Evolutionary conservation across 1,284 basidiomycete genomes (phyloP).

Genomic region (Malassezia arunalokei): DNA sequence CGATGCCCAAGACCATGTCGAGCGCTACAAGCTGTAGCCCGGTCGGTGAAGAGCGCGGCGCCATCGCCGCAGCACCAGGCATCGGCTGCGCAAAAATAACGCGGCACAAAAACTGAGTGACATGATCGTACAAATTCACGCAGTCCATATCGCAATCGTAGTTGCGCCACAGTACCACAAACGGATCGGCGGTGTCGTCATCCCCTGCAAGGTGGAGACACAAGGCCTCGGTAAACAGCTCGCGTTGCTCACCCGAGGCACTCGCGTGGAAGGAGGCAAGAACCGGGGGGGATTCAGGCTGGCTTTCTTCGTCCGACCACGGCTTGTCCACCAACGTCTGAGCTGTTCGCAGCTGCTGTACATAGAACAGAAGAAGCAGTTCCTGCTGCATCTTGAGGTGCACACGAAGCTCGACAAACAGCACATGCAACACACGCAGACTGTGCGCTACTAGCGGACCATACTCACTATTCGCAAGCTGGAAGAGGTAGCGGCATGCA

Average conservation of each 20-base stretch:
- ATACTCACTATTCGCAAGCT: conserved; percentile 58
- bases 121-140: conserved; percentile 83
- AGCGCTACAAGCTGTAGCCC: conserved; percentile 75
- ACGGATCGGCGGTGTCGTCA: conserved; percentile 54
- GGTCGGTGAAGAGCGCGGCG: conserved; percentile 8
- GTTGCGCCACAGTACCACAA: conserved; percentile 89
- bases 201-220: conserved; percentile 56
- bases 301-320: conserved; percentile 34
- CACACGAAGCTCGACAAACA: conserved; percentile 75
- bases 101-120: conserved; percentile 69
- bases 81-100: conserved; percentile 24
- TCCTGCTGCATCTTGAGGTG: conserved; percentile 94
- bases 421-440: conserved; percentile 70
- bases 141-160: conserved; percentile 95
- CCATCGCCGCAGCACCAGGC: background rate
- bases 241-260: conserved; percentile 62
- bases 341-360: conserved; percentile 62
- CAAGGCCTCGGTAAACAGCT: conserved; percentile 78
- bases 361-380: conserved; percentile 80
- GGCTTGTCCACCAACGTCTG: conserved; percentile 38
- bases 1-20: conserved; percentile 73
- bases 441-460: conserved; percentile 64
- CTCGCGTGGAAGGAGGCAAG: conserved; percentile 5
- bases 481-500: conserved; percentile 88
- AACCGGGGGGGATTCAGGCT: background rate